Percentiles rank a stretch among this genome's conserved stretches.
Evolutionary conservation across 108 stramenopile genomes (phyloP).

Genomic region (Nitzschia sp.): DNA sequence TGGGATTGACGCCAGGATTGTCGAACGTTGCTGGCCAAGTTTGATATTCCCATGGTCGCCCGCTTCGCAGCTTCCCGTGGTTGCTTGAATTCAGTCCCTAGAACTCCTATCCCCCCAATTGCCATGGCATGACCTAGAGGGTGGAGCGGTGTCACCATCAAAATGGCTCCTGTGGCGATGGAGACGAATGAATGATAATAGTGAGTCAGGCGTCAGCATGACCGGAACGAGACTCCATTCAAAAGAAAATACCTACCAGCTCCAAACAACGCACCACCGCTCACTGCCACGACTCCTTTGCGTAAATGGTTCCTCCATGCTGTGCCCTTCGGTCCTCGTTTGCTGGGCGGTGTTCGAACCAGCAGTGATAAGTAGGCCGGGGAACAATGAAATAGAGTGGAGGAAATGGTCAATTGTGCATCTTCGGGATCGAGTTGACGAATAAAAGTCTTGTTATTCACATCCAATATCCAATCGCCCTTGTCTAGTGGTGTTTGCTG

Average conservation of each 20-base stretch:
- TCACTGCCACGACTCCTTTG: slow-evolving; percentile 20
- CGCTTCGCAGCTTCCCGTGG: slow-evolving; percentile 26
- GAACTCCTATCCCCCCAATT: slow-evolving; percentile 45
- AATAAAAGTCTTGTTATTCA: neutral
- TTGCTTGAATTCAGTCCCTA: slow-evolving; percentile 48
- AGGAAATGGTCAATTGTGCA: neutral
- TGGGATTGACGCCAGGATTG: neutral
- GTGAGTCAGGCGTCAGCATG: too few relatives aligned
- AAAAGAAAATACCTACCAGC: slow-evolving; percentile 27
- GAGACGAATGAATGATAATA: too few relatives aligned
- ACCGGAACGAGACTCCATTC: too few relatives aligned
- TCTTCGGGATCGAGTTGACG: neutral
- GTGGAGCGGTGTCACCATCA: slow-evolving; percentile 56
- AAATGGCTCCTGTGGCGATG: slow-evolving; percentile 40
- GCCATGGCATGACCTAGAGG: slow-evolving; percentile 62
- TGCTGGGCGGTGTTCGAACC: slow-evolving; percentile 1
- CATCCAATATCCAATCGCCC: neutral
- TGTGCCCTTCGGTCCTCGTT: neutral
- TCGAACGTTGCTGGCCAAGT: neutral
- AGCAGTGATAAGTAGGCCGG: neutral
- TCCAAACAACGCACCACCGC: slow-evolving; percentile 38
- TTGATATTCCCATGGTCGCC: neutral
- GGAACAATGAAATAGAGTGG: neutral
- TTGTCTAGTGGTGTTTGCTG: slow-evolving; percentile 1
- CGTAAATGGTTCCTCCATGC: slow-evolving; percentile 6